These are phyloP conservation scores for Cerrena zonata DNA, from an alignment of 1,284 basidiomycete species.

Conservation along the genomic window DNA sequence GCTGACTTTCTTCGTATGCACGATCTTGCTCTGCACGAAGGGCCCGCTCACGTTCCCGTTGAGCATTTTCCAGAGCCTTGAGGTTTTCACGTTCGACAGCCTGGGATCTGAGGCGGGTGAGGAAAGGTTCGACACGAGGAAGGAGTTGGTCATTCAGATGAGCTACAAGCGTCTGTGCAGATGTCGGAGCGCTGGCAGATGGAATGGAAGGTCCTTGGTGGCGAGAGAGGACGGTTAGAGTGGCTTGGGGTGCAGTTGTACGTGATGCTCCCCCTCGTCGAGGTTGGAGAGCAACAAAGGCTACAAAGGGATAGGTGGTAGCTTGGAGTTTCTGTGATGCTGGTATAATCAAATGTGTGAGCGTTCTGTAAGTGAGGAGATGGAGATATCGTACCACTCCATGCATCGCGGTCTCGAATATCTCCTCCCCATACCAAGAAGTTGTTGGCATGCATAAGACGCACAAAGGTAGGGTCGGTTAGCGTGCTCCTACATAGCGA, in stretches of 20 bases:
- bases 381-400: constrained; percentile 70
- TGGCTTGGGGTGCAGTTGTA: constrained; percentile 39
- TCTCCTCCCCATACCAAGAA: constrained; percentile 84
- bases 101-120: constrained; percentile 52
- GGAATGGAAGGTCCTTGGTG: constrained; percentile 67
- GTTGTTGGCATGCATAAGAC: constrained; percentile 60
- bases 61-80: constrained; percentile 6
- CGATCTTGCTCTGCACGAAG: constrained; percentile 79
- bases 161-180: constrained; percentile 54
- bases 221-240: constrained; percentile 75
- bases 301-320: constrained; percentile 88
- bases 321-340: constrained; percentile 81
- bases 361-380: not conserved
- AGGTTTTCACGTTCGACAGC: constrained; percentile 53
- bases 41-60: constrained; percentile 33
- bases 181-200: constrained; percentile 44
- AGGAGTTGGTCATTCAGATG: constrained; percentile 69
- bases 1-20: constrained; percentile 64
- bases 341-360: constrained; percentile 28
- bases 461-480: constrained; percentile 65
- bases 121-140: constrained; percentile 73
- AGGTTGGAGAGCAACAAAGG: constrained; percentile 84
- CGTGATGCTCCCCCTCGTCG: constrained; percentile 38
- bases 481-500: constrained; percentile 79
- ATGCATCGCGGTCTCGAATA: constrained; percentile 75